Base-by-base conservation (phyloP, 306 rosid species). In the Inga laurina region DNA sequence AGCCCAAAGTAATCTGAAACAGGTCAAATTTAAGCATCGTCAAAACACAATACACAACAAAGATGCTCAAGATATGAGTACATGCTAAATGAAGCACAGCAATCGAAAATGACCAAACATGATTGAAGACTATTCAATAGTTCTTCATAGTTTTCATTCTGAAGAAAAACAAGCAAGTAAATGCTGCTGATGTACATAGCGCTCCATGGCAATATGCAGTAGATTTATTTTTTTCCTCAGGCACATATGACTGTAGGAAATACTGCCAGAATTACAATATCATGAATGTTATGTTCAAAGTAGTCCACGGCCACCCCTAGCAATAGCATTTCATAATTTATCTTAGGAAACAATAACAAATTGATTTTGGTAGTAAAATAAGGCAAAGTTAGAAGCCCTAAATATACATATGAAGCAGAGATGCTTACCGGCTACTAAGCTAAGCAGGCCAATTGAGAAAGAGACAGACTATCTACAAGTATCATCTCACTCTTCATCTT, bases 351-450 rank as follows among this genome's bases (percentile, higher is more conserved):
- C 35, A 82, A 21, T 12, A 79, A 59, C 51, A 45, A 13, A 46
- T 10, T 39, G 35, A 77, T 45, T 78, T 56, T 54, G 39, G 35
- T 9, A 24, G 77, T 43, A 15, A 56, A 45, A 59, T 21, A 62
- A 52, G 21, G 64, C 51, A 46, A 46, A 46, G 12, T 46, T 51
- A 54, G 48, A 39, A 24, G 77, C 35, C 22, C 67, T 72, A 51
- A 71, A 84, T 46, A 67, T n/a, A 44, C 15, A 74, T 59, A 62
- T 78, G 77, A 88, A 82, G 74, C 49, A 79, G 44, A 51, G 67
- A 79, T 43, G 83, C 88, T 89, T 86, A 90, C 90, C 62, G 32
- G 84, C 86, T 89, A 90, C 89, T 71, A 24, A 81, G 77, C 57
- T 73, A 32, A 78, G 73, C 77, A 64, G 59, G 85, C 62, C 41